Base-by-base conservation (phyloP, 2,329 filamentous ascomycete species). In the Aspergillus calidoustus region DNA sequence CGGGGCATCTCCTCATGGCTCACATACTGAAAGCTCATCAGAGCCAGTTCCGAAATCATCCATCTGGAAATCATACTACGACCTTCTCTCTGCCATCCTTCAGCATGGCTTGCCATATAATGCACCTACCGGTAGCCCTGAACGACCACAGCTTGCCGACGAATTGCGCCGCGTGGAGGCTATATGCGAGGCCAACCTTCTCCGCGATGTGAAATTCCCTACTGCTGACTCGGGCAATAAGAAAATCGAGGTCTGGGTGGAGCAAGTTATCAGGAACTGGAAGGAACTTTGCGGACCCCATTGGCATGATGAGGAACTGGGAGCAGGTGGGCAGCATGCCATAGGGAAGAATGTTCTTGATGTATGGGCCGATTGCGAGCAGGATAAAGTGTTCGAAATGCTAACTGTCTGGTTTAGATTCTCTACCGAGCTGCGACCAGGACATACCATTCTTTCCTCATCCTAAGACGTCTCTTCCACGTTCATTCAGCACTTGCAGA, bases 381-480 rank as follows among this genome's bases (percentile, higher is more conserved):
- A 28, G 7, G 13, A 34, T 25, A 8, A n/a, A n/a, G 25, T 13
- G 17, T 13, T 8, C 13, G 31, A 38, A 28, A 19, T 22, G 54
- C 66, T 73, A 52, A 73, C 55, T 54, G n/a, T 44, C 62, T 34
- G 56, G 48, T 17, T 43, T 59, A 95, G 76, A 91, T 93, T 30
- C 83, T 99, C 7, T 99, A 98, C 76, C 90, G 90, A 44, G 92
- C 93, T 23, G 92, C 94, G 7, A 92, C 91, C 9, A 97, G 95
- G 76, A 97, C 93, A 0, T 99, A 95, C 72, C 95, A 99, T 77
- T 99, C 95, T 1, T 96, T 94, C 1, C 82, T 92, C 9, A 91
- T 98, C 64, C 81, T 99, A 31, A 86, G 94, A 61, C 87, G 93
- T 70, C 83, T 99, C 0, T 98, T 98, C 73, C 89, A 88, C 11